These are phyloP conservation scores for Nicotiana undulata DNA, from an alignment of 257 asterid species.

Conservation along the genomic window DNA sequence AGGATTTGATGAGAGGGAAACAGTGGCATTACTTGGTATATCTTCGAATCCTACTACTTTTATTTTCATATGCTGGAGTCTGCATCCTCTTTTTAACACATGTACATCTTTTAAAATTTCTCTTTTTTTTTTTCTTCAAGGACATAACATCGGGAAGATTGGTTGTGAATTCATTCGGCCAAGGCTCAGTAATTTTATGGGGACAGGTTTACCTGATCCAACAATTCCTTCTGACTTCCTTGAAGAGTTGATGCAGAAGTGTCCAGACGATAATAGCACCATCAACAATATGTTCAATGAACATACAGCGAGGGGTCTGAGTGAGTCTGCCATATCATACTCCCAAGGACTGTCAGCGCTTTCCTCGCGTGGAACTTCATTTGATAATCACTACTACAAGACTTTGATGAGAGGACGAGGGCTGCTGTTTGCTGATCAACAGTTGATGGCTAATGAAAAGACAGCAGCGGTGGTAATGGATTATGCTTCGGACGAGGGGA, in stretches of 20 bases:
- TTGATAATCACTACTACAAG: conserved; percentile 23
- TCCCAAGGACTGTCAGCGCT: conserved; percentile 8
- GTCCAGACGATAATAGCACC: background rate
- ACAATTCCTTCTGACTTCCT: background rate
- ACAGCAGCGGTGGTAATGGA: conserved; percentile 16
- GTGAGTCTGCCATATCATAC: conserved; percentile 2
- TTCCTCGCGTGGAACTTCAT: background rate
- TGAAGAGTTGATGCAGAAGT: no score
- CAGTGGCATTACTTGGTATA: conserved; percentile 24
- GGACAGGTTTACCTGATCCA: background rate
- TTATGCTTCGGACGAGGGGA: conserved; percentile 21
- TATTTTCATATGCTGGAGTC: background rate
- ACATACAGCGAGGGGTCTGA: background rate
- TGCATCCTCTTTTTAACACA: background rate
- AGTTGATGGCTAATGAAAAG: conserved; percentile 22
- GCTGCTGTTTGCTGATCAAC: conserved; percentile 27
- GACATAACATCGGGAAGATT: background rate
- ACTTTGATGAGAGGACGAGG: conserved; percentile 21
- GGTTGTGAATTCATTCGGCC: background rate
- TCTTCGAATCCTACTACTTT: background rate
- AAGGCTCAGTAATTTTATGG: background rate
- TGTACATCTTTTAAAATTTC: background rate
- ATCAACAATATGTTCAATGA: background rate
- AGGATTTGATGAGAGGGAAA: conserved; percentile 29
- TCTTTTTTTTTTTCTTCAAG: background rate